Conservation (phyloP, 2,329 filamentous ascomycete species). For the Talaromyces sp. region DNA sequence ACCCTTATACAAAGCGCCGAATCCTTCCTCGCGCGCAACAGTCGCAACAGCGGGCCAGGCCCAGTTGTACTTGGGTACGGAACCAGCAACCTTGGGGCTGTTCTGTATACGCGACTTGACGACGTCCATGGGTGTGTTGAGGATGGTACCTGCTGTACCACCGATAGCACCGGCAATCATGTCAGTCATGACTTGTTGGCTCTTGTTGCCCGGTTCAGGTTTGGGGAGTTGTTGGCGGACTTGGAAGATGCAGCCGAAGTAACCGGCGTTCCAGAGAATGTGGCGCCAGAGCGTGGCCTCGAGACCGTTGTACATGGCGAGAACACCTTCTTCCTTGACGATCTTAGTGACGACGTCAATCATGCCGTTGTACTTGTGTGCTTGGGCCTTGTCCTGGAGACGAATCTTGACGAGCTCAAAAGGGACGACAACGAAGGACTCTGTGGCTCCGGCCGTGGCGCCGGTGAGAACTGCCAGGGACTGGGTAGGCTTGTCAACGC, state of each 20-base stretch:
- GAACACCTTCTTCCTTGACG: slow-evolving; percentile 72
- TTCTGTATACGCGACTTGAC: slow-evolving; percentile 99
- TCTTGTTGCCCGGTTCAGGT: slow-evolving; percentile 67
- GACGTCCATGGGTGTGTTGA: slow-evolving; percentile 96
- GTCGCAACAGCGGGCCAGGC: slow-evolving; percentile 83
- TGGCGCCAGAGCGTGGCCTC: slow-evolving; percentile 97
- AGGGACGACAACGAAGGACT: slow-evolving; percentile 94
- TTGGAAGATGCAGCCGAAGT: slow-evolving; percentile 99
- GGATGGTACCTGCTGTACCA: slow-evolving; percentile 82
- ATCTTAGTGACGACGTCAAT: slow-evolving; percentile 61
- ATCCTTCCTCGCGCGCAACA: slow-evolving; percentile 90
- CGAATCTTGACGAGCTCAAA: slow-evolving; percentile 99
- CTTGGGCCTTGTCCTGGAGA: slow-evolving; percentile 90
- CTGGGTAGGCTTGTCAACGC: slow-evolving; percentile 83
- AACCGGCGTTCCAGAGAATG: slow-evolving; percentile 88
- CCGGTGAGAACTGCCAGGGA: slow-evolving; percentile 87
- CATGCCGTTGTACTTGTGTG: slow-evolving; percentile 63
- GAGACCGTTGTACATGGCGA: slow-evolving; percentile 93
- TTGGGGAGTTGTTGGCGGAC: slow-evolving; percentile 79
- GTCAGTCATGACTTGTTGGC: slow-evolving; percentile 78
- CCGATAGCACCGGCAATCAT: slow-evolving; percentile 81
- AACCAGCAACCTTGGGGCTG: slow-evolving; percentile 75
- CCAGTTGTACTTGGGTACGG: slow-evolving; percentile 96
- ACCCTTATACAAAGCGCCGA: slow-evolving; percentile 90
- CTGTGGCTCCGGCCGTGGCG: slow-evolving; percentile 89